Evolutionary conservation across 1,284 basidiomycete species (phyloP).

Genomic region (Cronartium quercuum): DNA sequence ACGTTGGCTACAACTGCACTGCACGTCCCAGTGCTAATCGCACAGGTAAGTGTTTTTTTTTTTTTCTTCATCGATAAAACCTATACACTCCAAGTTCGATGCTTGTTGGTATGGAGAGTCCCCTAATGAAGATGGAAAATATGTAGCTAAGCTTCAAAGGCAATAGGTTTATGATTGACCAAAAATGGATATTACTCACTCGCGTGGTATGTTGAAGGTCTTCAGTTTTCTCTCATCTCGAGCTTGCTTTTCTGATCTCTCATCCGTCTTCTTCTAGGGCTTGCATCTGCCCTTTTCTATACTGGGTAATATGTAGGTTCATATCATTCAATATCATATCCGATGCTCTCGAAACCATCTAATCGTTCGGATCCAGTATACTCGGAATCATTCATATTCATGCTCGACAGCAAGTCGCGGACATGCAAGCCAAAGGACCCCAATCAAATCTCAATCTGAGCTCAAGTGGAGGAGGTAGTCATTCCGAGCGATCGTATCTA

Average conservation of each 20-base stretch:
- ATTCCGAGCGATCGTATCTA: too few relatives aligned
- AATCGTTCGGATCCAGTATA: too few relatives aligned
- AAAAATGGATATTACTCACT: background rate
- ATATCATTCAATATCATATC: too few relatives aligned
- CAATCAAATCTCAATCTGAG: too few relatives aligned
- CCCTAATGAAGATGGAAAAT: background rate
- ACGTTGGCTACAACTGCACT: background rate
- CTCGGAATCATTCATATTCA: too few relatives aligned
- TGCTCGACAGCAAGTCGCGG: too few relatives aligned
- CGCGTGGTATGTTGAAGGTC: background rate
- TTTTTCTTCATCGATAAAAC: too few relatives aligned
- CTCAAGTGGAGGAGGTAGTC: too few relatives aligned
- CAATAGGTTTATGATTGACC: background rate
- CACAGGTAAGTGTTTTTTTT: background rate
- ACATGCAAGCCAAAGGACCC: too few relatives aligned
- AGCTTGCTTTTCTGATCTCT: background rate
- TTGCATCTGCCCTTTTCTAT: background rate
- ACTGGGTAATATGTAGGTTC: background rate
- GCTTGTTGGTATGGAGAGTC: background rate
- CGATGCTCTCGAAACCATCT: too few relatives aligned
- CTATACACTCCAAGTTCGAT: background rate
- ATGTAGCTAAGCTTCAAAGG: background rate
- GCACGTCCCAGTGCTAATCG: background rate
- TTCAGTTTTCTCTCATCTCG: background rate
- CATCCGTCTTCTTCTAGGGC: background rate